Percentiles rank a stretch among this genome's conserved stretches.
Conservation (phyloP, 768 basidiomycete species). For the Lentinula lateritia region DNA sequence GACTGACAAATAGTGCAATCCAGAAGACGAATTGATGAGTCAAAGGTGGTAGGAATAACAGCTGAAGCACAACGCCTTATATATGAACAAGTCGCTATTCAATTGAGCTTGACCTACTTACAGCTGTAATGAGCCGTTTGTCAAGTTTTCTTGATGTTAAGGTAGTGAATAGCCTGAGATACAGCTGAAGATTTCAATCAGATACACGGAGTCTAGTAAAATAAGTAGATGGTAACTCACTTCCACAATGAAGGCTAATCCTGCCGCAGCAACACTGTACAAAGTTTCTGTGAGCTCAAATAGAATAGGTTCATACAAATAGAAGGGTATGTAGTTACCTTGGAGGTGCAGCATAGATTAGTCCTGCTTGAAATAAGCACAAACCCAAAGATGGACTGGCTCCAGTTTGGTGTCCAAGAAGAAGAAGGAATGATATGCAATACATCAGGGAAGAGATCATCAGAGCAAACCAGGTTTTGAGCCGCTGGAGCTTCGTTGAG, state of each 20-base stretch:
- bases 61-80: background rate
- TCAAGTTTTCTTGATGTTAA: background rate
- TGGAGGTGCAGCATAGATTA: slow-evolving; percentile 12
- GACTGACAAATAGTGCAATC: slow-evolving; percentile 8
- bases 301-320: background rate
- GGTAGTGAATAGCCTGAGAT: background rate
- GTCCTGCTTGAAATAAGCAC: slow-evolving; percentile 10
- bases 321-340: background rate
- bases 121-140: background rate
- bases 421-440: slow-evolving; percentile 10
- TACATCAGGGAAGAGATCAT: slow-evolving; percentile 6
- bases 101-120: background rate
- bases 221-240: background rate
- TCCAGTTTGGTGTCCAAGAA: slow-evolving; percentile 10
- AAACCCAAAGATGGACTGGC: slow-evolving; percentile 7
- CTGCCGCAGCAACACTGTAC: slow-evolving; percentile 6
- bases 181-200: background rate
- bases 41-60: slow-evolving; percentile 5
- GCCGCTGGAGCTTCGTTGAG: slow-evolving; percentile 3
- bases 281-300: background rate
- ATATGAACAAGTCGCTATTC: too few species aligned
- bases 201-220: background rate
- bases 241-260: slow-evolving; percentile 2
- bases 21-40: slow-evolving; percentile 5
- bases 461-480: slow-evolving; percentile 11